Base-by-base conservation (phyloP, 225 moss, liverwort and hornwort species). In the Marchantia paleacea region DNA sequence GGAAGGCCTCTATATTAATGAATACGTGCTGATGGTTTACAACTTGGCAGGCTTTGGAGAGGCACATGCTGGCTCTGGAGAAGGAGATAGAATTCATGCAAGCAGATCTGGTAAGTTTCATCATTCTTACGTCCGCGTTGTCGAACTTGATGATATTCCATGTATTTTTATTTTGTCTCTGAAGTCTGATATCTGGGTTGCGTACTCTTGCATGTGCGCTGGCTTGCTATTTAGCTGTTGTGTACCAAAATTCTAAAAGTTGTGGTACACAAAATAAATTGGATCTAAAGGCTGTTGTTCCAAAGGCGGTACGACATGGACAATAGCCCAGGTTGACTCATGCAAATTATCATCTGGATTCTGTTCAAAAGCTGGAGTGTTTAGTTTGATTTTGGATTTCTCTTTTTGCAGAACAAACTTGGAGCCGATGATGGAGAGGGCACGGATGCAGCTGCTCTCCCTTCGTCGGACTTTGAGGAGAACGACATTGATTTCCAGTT, bases 21-120 rank as follows among this genome's bases (percentile, higher is more conserved):
- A 10, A 73, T n/a, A 51, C n/a, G 52, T 25, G 52, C 72, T 52
- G 22, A 52, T 11, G 49, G 9, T 71, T 18, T 50, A 48, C 13
- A 10, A 10, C 29, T 14, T 79, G 15, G 65, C 89, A 99, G 97
- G 92, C 97, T 58, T 84, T 99, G 89, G 89, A 91, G 82, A 95
- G 88, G 80, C 97, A 95, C 85, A 85, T 99, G 73, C 83, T 81
- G 79, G 80, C 55, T 19, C 80, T 99, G 92, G 92, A 95, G 91
- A 91, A 82, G 83, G 88, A 95, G 82, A 91, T 99, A 49, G 80
- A 79, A 55, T 69, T 74, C 30, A 92, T 99, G 97, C 87, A 88
- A 85, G 83, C 85, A 65, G 90, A 93, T 87, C 84, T 97, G 94
- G 97, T 97, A 90, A 66, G 83, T 81, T 4, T 39, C 48, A 48